Base-by-base conservation (phyloP, 805 yeast species). In the Yarrowia sp. region DNA sequence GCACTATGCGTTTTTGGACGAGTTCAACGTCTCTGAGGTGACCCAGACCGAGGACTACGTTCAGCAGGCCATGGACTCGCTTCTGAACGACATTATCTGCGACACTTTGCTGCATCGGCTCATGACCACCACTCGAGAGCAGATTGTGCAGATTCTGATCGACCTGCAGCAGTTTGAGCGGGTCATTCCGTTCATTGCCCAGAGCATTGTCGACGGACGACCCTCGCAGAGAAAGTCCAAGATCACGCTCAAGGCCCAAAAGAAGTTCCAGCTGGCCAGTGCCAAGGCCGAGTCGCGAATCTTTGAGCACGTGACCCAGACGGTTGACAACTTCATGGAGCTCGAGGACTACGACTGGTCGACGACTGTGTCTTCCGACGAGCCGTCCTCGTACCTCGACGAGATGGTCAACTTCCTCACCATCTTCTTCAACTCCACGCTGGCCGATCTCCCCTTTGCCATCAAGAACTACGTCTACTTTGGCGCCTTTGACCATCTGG, bases 291-390 rank as follows among this genome's bases (percentile, higher is more conserved):
- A 94, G 77, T 86, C 86, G 49, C 87, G 91, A 55, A 84, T 95
- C 70, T 92, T 93, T 76, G 86, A 87, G 69, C 83, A 92, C 82
- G 91, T 95, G 69, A 97, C 94, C 75, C 83, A 84, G 46, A 90
- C 90, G 72, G 88, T 94, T 48, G 85, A 86, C 69, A 94, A 89
- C 78, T 85, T 94, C 72, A 81, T 94, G 72, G 97, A 90, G 69
- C 85, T 90, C 79, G 89, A 91, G 35, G 96, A 91, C 71, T 90
- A 91, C 78, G 91, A 92, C 75, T 94, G 98, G 97, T 78, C 80
- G 19, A 84, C 93, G 0, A 80, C 78, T 3, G 75, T 73, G 10
- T 73, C 81, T 12, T 85, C 86, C 71, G 77, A 74, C 0, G 90
- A 87, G 69, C 95, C 97, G 15, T 89, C 90, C 72, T 83, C 83